Conservation (phyloP, 2,329 filamentous ascomycete species). For the Leptographium procerum region DNA sequence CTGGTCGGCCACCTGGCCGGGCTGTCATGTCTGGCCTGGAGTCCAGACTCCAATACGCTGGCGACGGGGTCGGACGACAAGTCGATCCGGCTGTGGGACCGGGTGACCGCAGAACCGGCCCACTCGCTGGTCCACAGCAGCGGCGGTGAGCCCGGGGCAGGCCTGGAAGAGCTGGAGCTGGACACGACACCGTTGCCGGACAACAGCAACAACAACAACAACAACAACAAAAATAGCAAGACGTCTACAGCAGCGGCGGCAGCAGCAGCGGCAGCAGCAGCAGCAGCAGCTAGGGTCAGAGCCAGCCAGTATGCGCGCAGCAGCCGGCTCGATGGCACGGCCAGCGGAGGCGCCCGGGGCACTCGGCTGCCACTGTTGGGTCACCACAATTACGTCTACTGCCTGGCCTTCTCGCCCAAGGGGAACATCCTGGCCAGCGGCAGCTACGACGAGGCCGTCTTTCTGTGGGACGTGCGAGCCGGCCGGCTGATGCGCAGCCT, state of each 20-base stretch:
- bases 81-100: conserved; percentile 84
- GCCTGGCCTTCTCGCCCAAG: conserved; percentile 90
- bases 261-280: background rate
- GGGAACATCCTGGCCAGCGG: conserved; percentile 94
- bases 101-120: conserved; percentile 39
- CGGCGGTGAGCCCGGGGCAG: conserved; percentile 3
- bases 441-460: conserved; percentile 94
- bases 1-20: conserved; percentile 90
- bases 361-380: conserved; percentile 56
- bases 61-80: conserved; percentile 95
- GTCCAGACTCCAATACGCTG: conserved; percentile 74
- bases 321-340: conserved; percentile 5
- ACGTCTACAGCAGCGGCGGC: conserved; percentile 1
- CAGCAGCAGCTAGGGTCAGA: conserved; percentile 1
- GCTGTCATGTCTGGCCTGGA: conserved; percentile 88
- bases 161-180: background rate
- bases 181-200: background rate
- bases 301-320: background rate
- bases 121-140: conserved; percentile 17
- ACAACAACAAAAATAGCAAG: background rate
- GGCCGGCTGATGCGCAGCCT: conserved; percentile 80
- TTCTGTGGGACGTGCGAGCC: conserved; percentile 88
- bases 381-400: conserved; percentile 95
- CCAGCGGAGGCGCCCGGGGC: conserved; percentile 13
- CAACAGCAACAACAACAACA: conserved; percentile 4